phyloP scores from a whole-genome alignment of 805 yeast genomes.

The Cyberlindnera euphorbiiphila region DNA sequence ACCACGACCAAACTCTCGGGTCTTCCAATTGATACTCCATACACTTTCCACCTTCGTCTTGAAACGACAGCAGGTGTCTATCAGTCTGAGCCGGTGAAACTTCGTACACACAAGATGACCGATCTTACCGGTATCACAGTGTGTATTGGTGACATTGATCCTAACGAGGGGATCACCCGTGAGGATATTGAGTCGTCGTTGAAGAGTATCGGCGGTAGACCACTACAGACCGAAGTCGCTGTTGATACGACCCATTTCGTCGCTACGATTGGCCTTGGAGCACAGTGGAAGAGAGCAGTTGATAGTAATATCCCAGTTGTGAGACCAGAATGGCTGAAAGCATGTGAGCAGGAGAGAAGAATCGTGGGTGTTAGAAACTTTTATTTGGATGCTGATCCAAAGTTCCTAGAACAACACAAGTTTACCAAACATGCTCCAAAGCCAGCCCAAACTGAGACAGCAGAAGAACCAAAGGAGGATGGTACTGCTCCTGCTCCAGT shows the following conservation, averaged over 20 bases:
- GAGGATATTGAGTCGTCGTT: conserved; percentile 62
- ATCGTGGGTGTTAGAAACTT: conserved; percentile 91
- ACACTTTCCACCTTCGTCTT: conserved; percentile 73
- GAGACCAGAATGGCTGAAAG: conserved; percentile 95
- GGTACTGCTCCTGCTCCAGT: background rate
- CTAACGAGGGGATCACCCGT: conserved; percentile 39
- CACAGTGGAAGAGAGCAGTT: conserved; percentile 74
- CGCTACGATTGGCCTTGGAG: conserved; percentile 66
- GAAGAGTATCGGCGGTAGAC: conserved; percentile 75
- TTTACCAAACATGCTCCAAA: conserved; percentile 32
- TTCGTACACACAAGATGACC: conserved; percentile 93
- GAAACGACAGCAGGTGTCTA: conserved; percentile 89
- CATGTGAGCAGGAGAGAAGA: conserved; percentile 84
- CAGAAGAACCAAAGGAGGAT: conserved; percentile 18
- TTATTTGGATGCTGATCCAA: conserved; percentile 55
- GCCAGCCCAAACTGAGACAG: conserved; percentile 13
- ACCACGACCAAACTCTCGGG: conserved; percentile 88
- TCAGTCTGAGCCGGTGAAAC: conserved; percentile 59
- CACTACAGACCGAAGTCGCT: conserved; percentile 65
- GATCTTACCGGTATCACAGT: conserved; percentile 90
- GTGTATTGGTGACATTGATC: conserved; percentile 78
- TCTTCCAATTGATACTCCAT: conserved; percentile 78
- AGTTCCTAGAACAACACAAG: conserved; percentile 40
- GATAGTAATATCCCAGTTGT: conserved; percentile 89
- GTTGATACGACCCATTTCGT: conserved; percentile 94